Percentiles rank a stretch among this genome's conserved stretches.
These are phyloP conservation scores for Yamadazyma sp. DNA, from an alignment of 805 yeast species.

Conservation along the genomic window DNA sequence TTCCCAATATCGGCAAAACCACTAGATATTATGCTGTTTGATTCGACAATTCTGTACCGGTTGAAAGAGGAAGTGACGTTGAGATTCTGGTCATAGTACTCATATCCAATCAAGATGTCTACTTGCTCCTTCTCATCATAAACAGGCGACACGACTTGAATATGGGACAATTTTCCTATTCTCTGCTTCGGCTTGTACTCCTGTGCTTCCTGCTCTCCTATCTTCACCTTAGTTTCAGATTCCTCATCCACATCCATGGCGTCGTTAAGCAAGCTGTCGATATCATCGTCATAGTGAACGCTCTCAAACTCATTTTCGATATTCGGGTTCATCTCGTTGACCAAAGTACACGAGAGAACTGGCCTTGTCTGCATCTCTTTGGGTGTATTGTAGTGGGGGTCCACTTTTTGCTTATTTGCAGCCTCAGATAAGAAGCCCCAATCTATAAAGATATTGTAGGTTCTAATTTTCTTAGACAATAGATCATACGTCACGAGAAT, in stretches of 20 bases:
- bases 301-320: conserved; percentile 13
- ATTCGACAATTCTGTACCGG: conserved; percentile 28
- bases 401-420: conserved; percentile 45
- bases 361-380: conserved; percentile 45
- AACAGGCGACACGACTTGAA: conserved; percentile 49
- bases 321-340: conserved; percentile 14
- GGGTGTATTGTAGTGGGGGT: conserved; percentile 53
- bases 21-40: conserved; percentile 23
- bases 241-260: conserved; percentile 21
- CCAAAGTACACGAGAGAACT: conserved; percentile 21
- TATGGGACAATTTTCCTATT: conserved; percentile 21
- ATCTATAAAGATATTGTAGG: conserved; percentile 46
- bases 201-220: neutral
- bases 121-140: conserved; percentile 41
- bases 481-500: conserved; percentile 44
- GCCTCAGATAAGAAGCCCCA: conserved; percentile 57
- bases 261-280: conserved; percentile 8
- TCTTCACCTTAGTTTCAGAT: conserved; percentile 4
- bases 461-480: conserved; percentile 32
- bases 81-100: conserved; percentile 16
- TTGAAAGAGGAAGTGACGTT: conserved; percentile 22
- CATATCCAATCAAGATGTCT: conserved; percentile 48
- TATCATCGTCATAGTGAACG: conserved; percentile 15
- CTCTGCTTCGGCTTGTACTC: conserved; percentile 13
- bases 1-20: conserved; percentile 33